Base-by-base conservation (phyloP, 2,329 filamentous ascomycete species). In the Chrysoporthe puriensis region DNA sequence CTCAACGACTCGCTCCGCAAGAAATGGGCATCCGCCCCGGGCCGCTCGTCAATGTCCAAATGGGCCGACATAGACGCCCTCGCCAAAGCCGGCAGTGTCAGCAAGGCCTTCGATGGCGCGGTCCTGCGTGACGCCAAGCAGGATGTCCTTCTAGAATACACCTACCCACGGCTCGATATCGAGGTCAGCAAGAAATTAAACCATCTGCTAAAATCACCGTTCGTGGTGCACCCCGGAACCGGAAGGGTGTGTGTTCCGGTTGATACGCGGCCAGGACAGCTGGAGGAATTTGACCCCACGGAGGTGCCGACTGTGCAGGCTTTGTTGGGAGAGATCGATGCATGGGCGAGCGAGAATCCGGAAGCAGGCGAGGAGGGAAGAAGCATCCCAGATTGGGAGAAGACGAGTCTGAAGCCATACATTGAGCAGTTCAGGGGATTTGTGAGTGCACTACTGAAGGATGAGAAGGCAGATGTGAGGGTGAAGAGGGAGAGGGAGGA, bases 111-210 rank as follows among this genome's bases (percentile, higher is more conserved):
- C n/a, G 90, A 96, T 72, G 79, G 89, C 0, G 88, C 86, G 70
- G 88, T 90, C 2, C 85, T 99, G 14, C 86, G 91, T 9, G 93
- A 97, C 74, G 93, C 94, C 32, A 98, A 97, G 80, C 94, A 97
- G 78, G 96, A 98, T 76, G 92, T 99, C 70, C 90, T 98, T 3
- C 87, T 99, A 42, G 96, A 99, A 80, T 98, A 99, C 81, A 97
- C 96, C 7, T 99, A 99, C 79, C 96, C 96, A 3, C 91, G 96
- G 50, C 91, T 99, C 65, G 96, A 99, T 83, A 94, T 96, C 70
- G 94, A 97, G 79, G 96, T 99, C 77, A 96, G 92, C 76, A 98
- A 98, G 84, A 97, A 97, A 78, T 88, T 97, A 67, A 98, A 97
- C 82, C 96, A 99, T 85, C 88, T 99, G 85, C 89, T 99, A 73